Conservation (phyloP, 371 early-diverging fungal genomes). For the Syncephalastrum monosporum region DNA sequence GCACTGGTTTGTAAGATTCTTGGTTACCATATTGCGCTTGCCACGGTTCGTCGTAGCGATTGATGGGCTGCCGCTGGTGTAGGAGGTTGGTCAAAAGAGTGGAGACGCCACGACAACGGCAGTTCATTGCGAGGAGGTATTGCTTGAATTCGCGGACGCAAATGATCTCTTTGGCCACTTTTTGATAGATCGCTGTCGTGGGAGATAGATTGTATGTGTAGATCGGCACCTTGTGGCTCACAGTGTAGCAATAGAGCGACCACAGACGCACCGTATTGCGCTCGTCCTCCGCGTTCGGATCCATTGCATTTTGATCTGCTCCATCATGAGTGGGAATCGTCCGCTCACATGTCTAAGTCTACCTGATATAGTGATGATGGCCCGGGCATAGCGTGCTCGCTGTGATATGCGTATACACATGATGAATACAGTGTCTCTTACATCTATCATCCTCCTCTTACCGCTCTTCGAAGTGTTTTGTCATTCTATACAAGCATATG, state of each 20-base stretch:
- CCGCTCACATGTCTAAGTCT: constrained; percentile 1
- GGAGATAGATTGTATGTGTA: constrained; percentile 71
- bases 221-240: constrained; percentile 52
- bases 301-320: constrained; percentile 43
- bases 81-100: constrained; percentile 73
- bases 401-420: constrained; percentile 6
- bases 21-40: constrained; percentile 68
- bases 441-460: constrained; percentile 20
- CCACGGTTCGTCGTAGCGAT: constrained; percentile 69
- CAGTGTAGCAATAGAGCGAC: constrained; percentile 60
- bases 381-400: constrained; percentile 43
- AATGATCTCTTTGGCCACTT: constrained; percentile 63
- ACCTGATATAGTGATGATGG: constrained; percentile 55
- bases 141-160: constrained; percentile 76
- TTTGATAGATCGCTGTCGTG: constrained; percentile 66
- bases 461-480: constrained; percentile 42
- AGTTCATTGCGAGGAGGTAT: constrained; percentile 65
- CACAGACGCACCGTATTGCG: constrained; percentile 62
- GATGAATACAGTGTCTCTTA: not conserved
- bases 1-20: constrained; percentile 50
- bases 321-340: not conserved
- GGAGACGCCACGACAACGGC: constrained; percentile 65
- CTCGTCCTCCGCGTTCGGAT: constrained; percentile 54
- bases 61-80: constrained; percentile 57
- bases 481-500: constrained; percentile 17